Evolutionary conservation across 495 filamentous ascomycete genomes (phyloP), one percentile per base, ranked within the genome.

Genomic region (Daldinia loculata): DNA sequence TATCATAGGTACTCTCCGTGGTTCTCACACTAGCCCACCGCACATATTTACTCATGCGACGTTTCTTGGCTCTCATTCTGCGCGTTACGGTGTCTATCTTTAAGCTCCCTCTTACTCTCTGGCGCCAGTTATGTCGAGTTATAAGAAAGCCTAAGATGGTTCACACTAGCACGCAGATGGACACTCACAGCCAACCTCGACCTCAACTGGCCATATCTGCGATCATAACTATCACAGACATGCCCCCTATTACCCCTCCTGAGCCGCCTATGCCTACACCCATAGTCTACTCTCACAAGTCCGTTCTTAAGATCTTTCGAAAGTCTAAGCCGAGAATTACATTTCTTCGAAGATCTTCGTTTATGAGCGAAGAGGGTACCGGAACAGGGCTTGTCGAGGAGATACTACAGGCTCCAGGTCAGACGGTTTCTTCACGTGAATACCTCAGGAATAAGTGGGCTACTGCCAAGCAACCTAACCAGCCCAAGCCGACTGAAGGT

Each of bases 151-250:
- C 56, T n/a, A 27, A 32, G 38, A 30, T 52, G 43, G 45, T 43
- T 41, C 15, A 58, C 45, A 26, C n/a, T 3, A 26, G 39, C 1
- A 53, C 43, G 7, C 63, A 66, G 34, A 60, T 24, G 12, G 55
- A 52, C 14, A 17, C 38, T 60, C 19, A 26, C n/a, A 7, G 0
- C 36, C 8, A 48, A 22, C 11, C 27, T 26, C 22, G 1, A 12
- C 56, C 56, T 8, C 19, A 4, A 12, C 56, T 60, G 15, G 29
- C 56, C 38, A 27, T 60, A 22, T 45, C 56, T 5, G 26, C 5
- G 15, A 19, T 45, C 56, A 45, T 43, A 15, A 34, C 32, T 8
- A 5, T 39, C 3, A 32, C 19, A 7, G 55, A 57, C 9, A 27
- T 41, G 9, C 30, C 29, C 1, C 29, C 53, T 9, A 34, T 32